phyloP scores from a whole-genome alignment of 768 basidiomycete species.

The Harrya chromipes region DNA sequence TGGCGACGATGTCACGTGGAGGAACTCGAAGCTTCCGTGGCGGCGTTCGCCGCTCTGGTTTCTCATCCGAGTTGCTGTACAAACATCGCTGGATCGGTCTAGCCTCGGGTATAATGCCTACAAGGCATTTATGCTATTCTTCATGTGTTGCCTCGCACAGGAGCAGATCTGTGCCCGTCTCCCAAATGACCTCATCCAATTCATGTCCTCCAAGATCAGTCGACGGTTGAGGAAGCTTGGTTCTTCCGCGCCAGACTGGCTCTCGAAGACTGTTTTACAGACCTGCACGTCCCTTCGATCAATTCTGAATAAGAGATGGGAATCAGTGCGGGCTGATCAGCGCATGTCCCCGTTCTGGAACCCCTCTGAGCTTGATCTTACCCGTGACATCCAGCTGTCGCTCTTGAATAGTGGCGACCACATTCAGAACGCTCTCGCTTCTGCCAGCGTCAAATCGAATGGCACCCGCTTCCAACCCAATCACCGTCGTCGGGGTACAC shows the following conservation, averaged over 20 bases:
- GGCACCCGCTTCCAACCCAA: background rate
- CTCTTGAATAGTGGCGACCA: conserved; percentile 30
- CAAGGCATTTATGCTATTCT: conserved; percentile 47
- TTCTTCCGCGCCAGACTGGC: conserved; percentile 24
- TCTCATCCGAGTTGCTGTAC: conserved; percentile 32
- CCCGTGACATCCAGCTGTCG: conserved; percentile 32
- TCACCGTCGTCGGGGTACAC: conserved; percentile 7
- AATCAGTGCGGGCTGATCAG: conserved; percentile 23
- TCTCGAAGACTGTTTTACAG: conserved; percentile 37
- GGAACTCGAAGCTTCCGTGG: conserved; percentile 27
- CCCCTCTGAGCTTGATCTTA: conserved; percentile 27
- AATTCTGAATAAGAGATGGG: conserved; percentile 35
- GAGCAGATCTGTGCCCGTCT: conserved; percentile 13
- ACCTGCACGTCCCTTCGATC: conserved; percentile 23
- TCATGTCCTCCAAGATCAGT: conserved; percentile 27
- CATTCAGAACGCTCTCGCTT: conserved; percentile 20
- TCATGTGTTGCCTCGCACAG: conserved; percentile 30
- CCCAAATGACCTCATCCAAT: conserved; percentile 28
- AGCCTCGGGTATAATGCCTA: conserved; percentile 29
- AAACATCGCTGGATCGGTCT: conserved; percentile 26
- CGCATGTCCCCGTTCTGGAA: conserved; percentile 27
- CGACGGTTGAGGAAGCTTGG: conserved; percentile 28
- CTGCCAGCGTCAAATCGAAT: conserved; percentile 3
- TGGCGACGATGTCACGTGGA: conserved; percentile 30
- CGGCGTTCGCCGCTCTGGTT: conserved; percentile 38